Evolutionary conservation across 495 filamentous ascomycete genomes (phyloP).

Genomic region (Penicillium lividum): DNA sequence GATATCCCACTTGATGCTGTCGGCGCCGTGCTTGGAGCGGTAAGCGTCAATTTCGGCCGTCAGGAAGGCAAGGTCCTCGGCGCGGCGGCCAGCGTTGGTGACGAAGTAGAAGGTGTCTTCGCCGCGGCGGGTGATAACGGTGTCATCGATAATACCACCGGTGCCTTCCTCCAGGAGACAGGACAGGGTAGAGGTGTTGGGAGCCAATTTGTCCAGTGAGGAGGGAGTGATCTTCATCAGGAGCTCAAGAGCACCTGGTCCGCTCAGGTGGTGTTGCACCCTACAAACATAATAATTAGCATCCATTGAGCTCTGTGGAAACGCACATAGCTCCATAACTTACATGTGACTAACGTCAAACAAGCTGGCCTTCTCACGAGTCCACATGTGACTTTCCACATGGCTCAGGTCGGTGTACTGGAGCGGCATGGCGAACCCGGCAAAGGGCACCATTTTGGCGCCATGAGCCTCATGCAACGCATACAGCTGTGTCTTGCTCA

Average conservation of each 20-base stretch:
- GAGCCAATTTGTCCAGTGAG: slow-evolving; percentile 54
- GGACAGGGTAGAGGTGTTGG: slow-evolving; percentile 72
- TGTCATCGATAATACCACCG: slow-evolving; percentile 93
- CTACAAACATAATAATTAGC: slow-evolving; percentile 31
- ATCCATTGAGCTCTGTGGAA: slow-evolving; percentile 8
- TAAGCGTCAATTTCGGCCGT: slow-evolving; percentile 58
- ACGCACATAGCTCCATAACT: slow-evolving; percentile 10
- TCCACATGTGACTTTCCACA: slow-evolving; percentile 81
- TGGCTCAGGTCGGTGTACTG: slow-evolving; percentile 77
- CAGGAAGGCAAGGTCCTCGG: slow-evolving; percentile 82
- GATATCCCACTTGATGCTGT: slow-evolving; percentile 68
- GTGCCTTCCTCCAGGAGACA: slow-evolving; percentile 74
- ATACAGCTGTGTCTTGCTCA: slow-evolving; percentile 76
- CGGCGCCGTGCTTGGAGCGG: slow-evolving; percentile 44
- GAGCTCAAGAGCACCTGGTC: slow-evolving; percentile 74
- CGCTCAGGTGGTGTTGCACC: slow-evolving; percentile 72
- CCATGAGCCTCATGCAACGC: slow-evolving; percentile 77
- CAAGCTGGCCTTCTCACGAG: slow-evolving; percentile 78
- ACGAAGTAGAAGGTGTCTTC: slow-evolving; percentile 83
- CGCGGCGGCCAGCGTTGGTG: slow-evolving; percentile 89
- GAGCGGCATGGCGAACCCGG: slow-evolving; percentile 90
- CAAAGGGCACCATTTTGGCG: slow-evolving; percentile 97
- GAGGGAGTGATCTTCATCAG: slow-evolving; percentile 80
- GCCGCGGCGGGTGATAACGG: slow-evolving; percentile 75
- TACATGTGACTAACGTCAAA: slow-evolving; percentile 77